These are phyloP conservation scores for Silene conica DNA, from an alignment of 148 eudicot genomes.

Conservation along the genomic window DNA sequence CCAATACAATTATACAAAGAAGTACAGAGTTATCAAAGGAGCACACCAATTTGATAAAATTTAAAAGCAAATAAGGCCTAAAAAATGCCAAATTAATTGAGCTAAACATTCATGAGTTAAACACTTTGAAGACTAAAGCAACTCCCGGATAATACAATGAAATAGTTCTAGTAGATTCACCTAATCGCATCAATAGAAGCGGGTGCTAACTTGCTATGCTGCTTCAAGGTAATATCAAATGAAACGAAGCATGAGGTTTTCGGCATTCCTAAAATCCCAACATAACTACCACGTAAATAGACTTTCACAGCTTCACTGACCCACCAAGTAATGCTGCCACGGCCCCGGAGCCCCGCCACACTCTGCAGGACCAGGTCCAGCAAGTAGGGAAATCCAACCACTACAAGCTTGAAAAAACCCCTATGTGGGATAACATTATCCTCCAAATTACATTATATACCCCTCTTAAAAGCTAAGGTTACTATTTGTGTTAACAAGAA, in stretches of 20 bases:
- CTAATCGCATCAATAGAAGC: neutral
- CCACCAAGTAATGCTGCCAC: neutral
- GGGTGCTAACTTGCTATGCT: neutral
- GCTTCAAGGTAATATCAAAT: conserved; percentile 3
- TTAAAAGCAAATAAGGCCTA: neutral
- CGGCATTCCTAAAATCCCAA: neutral
- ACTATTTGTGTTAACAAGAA: neutral
- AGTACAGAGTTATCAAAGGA: neutral
- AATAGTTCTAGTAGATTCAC: neutral
- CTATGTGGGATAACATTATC: neutral
- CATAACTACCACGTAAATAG: neutral
- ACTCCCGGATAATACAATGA: neutral
- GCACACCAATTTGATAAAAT: neutral
- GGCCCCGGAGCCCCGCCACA: neutral
- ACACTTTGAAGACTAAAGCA: conserved; percentile 4
- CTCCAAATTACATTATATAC: neutral
- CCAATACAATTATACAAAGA: no score
- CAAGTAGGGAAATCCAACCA: conserved; percentile 9
- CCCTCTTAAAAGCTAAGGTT: neutral
- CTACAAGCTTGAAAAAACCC: conserved; percentile 3
- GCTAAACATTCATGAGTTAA: no score
- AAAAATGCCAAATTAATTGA: no score
- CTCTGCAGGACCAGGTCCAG: conserved; percentile 14
- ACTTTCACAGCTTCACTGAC: conserved; percentile 11
- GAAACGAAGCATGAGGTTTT: no score